phyloP scores from a whole-genome alignment of 192 early-diverging fungal species.

The Mortierella antarctica region DNA sequence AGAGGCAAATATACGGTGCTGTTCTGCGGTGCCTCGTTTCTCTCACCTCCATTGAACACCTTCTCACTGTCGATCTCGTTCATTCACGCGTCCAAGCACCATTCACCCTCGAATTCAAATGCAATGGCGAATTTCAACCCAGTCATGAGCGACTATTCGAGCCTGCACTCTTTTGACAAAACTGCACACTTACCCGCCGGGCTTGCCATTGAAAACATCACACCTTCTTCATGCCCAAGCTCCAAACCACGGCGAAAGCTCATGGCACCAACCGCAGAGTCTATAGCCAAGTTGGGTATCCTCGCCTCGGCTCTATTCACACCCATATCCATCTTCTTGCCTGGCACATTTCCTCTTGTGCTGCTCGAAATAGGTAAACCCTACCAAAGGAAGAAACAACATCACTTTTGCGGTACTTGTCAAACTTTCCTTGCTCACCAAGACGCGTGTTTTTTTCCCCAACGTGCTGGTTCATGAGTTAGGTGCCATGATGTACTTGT shows the following conservation, averaged over 20 bases:
- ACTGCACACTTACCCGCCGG: background rate
- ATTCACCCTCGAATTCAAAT: background rate
- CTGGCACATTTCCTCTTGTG: background rate
- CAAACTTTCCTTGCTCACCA: background rate
- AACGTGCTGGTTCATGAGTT: background rate
- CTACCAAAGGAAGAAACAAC: background rate
- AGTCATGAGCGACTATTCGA: too few species aligned
- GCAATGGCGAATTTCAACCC: too few species aligned
- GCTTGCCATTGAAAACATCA: too few species aligned
- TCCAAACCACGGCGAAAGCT: background rate
- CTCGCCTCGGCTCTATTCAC: background rate
- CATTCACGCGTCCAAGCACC: background rate
- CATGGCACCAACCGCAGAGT: background rate
- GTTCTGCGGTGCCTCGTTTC: too few species aligned
- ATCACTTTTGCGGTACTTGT: background rate
- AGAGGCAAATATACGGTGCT: too few species aligned
- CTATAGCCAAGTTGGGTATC: slow-evolving; percentile 3
- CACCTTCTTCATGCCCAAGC: background rate
- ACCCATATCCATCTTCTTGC: background rate
- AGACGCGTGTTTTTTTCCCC: background rate
- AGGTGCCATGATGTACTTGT: slow-evolving; percentile 10
- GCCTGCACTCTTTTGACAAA: background rate
- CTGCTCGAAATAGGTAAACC: background rate
- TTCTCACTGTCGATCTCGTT: too few species aligned
- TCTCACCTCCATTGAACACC: too few species aligned